A percentile compares a stretch with the other conserved stretches of the same genome.
Conservation (phyloP, 345 rosid genomes). For the Reutealis trisperma region DNA sequence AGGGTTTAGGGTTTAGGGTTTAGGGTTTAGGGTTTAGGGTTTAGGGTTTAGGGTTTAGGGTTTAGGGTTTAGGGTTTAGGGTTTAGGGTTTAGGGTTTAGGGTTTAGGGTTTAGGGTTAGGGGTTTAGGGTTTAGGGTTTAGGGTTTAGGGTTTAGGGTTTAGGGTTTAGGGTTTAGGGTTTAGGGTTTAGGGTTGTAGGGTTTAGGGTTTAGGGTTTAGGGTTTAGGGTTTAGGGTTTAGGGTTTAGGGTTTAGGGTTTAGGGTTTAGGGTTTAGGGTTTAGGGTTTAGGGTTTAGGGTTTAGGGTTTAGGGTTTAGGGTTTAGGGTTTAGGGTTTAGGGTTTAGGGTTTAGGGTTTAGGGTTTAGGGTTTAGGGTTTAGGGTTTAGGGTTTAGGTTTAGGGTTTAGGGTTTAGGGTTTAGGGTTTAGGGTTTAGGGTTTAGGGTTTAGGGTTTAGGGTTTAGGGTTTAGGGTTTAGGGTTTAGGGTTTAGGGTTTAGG, state of each 20-base stretch:
- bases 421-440: conserved; percentile 11
- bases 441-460: conserved; percentile 9
- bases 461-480: background rate
- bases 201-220: background rate
- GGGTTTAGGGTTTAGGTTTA: conserved; percentile 9
- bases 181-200: too few relatives aligned
- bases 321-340: conserved; percentile 7
- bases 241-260: background rate
- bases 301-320: background rate
- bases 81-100: background rate
- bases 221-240: background rate
- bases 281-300: background rate
- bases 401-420: conserved; percentile 4
- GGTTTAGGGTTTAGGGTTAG: conserved; percentile 7
- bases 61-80: too few relatives aligned
- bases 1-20: conserved; percentile 16
- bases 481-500: conserved; percentile 8
- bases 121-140: conserved; percentile 13
- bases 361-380: background rate
- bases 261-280: background rate
- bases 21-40: background rate
- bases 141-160: background rate
- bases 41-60: too few relatives aligned
- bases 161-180: background rate
- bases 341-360: background rate